phyloP scores from a whole-genome alignment of 176 grass and related monocot genomes.

The Musa troglodytarum region DNA sequence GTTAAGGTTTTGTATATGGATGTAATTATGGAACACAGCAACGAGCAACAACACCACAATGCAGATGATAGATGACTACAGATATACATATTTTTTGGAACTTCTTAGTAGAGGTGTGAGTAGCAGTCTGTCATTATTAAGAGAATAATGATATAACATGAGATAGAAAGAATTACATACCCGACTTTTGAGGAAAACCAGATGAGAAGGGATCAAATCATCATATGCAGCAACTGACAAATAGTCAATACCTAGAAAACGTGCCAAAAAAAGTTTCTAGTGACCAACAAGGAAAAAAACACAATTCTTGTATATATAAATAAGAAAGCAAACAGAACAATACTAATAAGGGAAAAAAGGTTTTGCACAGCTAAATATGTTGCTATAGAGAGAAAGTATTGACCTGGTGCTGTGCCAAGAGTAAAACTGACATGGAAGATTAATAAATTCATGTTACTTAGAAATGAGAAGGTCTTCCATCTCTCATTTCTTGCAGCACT shows the following conservation, averaged over 20 bases:
- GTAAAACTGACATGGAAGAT: not conserved
- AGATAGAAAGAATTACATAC: slow-evolving; percentile 26
- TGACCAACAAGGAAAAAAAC: not conserved
- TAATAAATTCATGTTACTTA: not conserved
- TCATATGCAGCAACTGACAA: slow-evolving; percentile 70
- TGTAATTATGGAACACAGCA: too few relatives aligned
- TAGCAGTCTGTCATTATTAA: not conserved
- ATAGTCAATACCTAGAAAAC: slow-evolving; percentile 53
- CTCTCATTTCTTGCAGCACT: not conserved
- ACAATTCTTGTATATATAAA: not conserved
- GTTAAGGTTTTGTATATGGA: too few relatives aligned
- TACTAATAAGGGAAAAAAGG: not conserved
- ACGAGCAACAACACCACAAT: too few relatives aligned
- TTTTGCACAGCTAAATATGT: not conserved
- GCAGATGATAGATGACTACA: too few relatives aligned
- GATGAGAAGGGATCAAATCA: slow-evolving; percentile 63
- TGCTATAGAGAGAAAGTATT: too few relatives aligned
- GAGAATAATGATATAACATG: not conserved
- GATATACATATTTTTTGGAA: too few relatives aligned
- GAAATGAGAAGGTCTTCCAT: not conserved
- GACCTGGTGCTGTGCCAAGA: too few relatives aligned
- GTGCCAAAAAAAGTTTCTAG: slow-evolving; percentile 7
- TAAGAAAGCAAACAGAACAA: not conserved
- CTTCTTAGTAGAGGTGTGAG: not conserved
- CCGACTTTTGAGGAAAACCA: slow-evolving; percentile 68